A percentile compares a stretch with the other conserved stretches of the same genome.
phyloP scores from a whole-genome alignment of 2,329 filamentous ascomycete species.

The Aspergillus brunneoviolaceus region DNA sequence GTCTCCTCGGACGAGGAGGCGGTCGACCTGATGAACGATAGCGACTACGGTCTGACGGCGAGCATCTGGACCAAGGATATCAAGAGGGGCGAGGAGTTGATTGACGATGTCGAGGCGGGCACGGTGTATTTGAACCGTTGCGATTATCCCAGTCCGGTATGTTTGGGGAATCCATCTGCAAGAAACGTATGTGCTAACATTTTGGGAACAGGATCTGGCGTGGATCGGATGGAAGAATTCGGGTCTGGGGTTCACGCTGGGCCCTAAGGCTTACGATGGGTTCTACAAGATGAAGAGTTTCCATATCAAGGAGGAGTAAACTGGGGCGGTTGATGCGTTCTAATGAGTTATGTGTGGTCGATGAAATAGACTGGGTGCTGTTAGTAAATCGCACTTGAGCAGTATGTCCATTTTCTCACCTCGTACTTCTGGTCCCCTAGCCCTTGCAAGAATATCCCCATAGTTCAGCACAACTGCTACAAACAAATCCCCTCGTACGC shows the following conservation, averaged over 20 bases:
- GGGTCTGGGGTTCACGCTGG: conserved; percentile 81
- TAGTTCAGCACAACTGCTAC: no score
- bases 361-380: no score
- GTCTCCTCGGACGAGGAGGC: conserved; percentile 78
- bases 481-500: no score
- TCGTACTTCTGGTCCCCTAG: no score
- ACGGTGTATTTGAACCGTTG: conserved; percentile 93
- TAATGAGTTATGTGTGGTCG: background rate
- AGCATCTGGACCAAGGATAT: conserved; percentile 93
- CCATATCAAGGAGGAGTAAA: conserved; percentile 60
- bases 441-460: no score
- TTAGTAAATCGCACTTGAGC: no score
- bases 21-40: conserved; percentile 82
- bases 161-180: conserved; percentile 34
- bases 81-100: conserved; percentile 68
- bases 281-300: conserved; percentile 94
- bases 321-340: background rate
- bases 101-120: conserved; percentile 78
- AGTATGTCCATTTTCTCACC: no score
- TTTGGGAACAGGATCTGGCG: conserved; percentile 66
- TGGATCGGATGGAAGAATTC: conserved; percentile 97
- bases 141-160: conserved; percentile 83
- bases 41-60: conserved; percentile 84
- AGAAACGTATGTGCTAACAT: background rate
- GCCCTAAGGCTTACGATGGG: conserved; percentile 83